Evolutionary conservation across 805 yeast species (phyloP), one percentile per base, ranked within the genome.

Genomic region (Monosporozyma servazzii): DNA sequence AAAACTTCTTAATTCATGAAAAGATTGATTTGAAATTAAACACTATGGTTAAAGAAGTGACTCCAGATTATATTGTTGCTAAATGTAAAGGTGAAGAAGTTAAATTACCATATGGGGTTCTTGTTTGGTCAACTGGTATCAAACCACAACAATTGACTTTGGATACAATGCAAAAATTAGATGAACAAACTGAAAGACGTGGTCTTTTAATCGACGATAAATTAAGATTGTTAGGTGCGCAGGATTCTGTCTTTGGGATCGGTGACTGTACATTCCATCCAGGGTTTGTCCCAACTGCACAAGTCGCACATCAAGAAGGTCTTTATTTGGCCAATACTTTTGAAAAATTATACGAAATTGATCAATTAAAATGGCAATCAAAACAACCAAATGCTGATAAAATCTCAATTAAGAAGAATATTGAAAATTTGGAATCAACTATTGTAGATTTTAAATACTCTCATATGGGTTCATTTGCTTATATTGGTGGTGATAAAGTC

Each of bases 71-170:
- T 49, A 87, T 90, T 59, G 75, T 77, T 58, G 95, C 91, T 37
- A 80, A 75, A 52, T 85, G 85, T 59, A 70, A 40, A n/a, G 77
- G 80, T 33, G 76, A 80, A 33, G 82, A 82, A 58, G 95, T 95
- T 20, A 82, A 78, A 48, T 75, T 90, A 63, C 96, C 96, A 46
- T 90, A 89, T 68, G 98, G 98, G 64, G 75, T 89, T 60, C 77
- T 90, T 58, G 95, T 90, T 57, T 90, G 98, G 98, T 97, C 97
- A 51, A 91, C 96, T 54, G 98, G 98, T 72, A 90, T 89, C 70
- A 89, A 89, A 52, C 88, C 88, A 58, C 83, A 96, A 71, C 81
- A 79, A 42, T 75, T 91, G 45, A 78, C 86, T 48, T 74, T 79
- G 56, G 78, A 79, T 60, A 75, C 91, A 62, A 79, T 86, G 68